phyloP scores from a whole-genome alignment of 2,329 filamentous ascomycete genomes.

The Triangularia setosa region DNA sequence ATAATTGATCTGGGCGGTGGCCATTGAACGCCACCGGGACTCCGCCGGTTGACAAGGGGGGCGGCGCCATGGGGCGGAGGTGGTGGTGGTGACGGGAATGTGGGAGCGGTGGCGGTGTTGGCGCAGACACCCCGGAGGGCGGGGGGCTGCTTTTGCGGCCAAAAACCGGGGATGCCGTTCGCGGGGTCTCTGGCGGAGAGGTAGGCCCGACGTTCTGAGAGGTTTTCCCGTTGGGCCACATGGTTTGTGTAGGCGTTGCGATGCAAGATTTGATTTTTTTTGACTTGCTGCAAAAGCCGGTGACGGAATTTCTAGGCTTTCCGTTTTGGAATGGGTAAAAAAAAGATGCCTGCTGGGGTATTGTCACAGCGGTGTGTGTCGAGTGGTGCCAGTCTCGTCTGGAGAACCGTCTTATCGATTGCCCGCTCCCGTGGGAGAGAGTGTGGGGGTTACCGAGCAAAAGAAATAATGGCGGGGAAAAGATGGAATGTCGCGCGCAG shows the following conservation, averaged over 20 bases:
- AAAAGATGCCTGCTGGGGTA: neutral
- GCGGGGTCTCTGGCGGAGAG: slow-evolving; percentile 42
- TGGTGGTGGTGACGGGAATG: slow-evolving; percentile 3
- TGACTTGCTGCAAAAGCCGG: slow-evolving; percentile 15
- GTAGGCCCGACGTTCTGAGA: slow-evolving; percentile 36
- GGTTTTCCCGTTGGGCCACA: slow-evolving; percentile 32
- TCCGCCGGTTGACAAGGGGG: slow-evolving; percentile 27
- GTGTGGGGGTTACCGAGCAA: slow-evolving; percentile 28
- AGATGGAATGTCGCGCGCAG: neutral
- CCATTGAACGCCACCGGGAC: slow-evolving; percentile 30
- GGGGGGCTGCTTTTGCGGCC: slow-evolving; percentile 28
- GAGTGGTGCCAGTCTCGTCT: neutral
- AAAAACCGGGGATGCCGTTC: slow-evolving; percentile 32
- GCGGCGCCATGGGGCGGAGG: slow-evolving; percentile 27
- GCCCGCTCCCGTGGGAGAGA: slow-evolving; percentile 13
- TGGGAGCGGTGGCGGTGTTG: slow-evolving; percentile 1
- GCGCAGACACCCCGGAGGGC: slow-evolving; percentile 18
- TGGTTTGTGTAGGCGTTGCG: slow-evolving; percentile 35
- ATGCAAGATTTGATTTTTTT: slow-evolving; percentile 3
- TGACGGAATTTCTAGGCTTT: slow-evolving; percentile 16
- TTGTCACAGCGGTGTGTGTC: neutral
- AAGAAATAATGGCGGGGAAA: slow-evolving; percentile 10
- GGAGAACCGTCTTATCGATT: slow-evolving; percentile 22
- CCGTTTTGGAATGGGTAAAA: slow-evolving; percentile 10
- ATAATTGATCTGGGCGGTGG: slow-evolving; percentile 34